Conservation (phyloP, 306 rosid genomes). For the Citrullus colocynthis region DNA sequence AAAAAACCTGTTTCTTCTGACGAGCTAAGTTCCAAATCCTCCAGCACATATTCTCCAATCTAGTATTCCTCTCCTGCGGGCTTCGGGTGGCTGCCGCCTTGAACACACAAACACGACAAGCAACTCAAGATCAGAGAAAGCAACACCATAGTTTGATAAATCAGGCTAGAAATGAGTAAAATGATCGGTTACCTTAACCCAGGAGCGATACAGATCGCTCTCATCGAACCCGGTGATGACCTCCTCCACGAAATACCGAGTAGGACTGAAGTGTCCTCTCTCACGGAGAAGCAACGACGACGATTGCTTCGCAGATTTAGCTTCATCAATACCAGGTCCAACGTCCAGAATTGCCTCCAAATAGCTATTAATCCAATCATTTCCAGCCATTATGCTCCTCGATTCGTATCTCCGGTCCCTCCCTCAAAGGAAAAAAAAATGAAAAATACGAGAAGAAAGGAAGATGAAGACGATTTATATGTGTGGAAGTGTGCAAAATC, state of each 20-base stretch:
- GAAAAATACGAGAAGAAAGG: neutral
- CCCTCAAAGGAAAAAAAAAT: neutral
- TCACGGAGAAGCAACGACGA: constrained; percentile 80
- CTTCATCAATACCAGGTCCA: constrained; percentile 71
- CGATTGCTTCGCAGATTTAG: constrained; percentile 26
- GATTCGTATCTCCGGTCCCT: neutral
- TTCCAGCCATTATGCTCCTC: constrained; percentile 56
- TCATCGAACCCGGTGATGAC: constrained; percentile 91
- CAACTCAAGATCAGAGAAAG: neutral
- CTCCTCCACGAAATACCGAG: constrained; percentile 94
- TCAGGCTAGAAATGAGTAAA: neutral
- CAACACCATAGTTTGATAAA: neutral
- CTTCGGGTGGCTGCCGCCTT: constrained; percentile 95
- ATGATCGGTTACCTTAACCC: constrained; percentile 56
- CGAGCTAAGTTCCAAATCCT: constrained; percentile 99
- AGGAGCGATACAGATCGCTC: constrained; percentile 92
- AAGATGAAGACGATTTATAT: neutral
- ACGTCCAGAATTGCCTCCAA: constrained; percentile 91
- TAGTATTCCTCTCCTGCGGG: constrained; percentile 94
- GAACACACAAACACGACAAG: neutral
- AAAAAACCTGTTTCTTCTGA: constrained; percentile 81
- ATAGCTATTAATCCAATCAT: constrained; percentile 94
- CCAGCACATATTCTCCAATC: constrained; percentile 98
- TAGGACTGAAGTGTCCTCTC: constrained; percentile 86
- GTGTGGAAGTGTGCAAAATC: neutral